Conservation (phyloP, 441 rosid species). For the Euphorbia schlechtendalii region DNA sequence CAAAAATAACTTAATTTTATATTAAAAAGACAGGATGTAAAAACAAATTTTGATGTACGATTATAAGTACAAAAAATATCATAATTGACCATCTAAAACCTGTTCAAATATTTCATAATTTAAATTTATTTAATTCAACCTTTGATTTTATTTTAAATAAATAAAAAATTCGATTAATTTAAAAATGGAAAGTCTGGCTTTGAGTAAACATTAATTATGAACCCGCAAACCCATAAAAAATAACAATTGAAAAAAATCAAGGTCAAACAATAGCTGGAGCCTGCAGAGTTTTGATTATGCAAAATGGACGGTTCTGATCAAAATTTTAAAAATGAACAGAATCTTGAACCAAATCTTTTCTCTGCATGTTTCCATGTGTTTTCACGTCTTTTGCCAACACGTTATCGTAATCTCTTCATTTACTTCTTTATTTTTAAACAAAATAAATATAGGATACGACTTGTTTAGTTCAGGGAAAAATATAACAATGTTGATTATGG, state of each 20-base stretch:
- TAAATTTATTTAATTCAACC: neutral
- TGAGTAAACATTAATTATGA: constrained; percentile 5
- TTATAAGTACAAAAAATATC: neutral
- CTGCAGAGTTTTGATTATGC: constrained; percentile 1
- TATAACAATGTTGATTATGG: no score
- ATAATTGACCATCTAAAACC: neutral
- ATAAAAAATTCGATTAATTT: neutral
- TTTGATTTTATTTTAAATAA: neutral
- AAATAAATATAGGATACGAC: no score
- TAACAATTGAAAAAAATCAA: neutral
- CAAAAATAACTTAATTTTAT: no score
- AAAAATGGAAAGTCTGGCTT: neutral
- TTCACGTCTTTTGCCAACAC: neutral
- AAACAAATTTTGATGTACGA: neutral
- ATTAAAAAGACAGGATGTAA: neutral
- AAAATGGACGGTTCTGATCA: constrained; percentile 9
- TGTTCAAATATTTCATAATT: neutral
- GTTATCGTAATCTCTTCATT: neutral
- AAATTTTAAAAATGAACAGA: neutral
- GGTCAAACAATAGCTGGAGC: constrained; percentile 7
- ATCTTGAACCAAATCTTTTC: neutral
- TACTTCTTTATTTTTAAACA: neutral
- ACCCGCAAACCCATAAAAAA: neutral
- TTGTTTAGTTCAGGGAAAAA: no score
- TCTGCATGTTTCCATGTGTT: constrained; percentile 16